Base-by-base conservation (phyloP, 2,329 filamentous ascomycete genomes). In the Fusarium oligoseptatum region DNA sequence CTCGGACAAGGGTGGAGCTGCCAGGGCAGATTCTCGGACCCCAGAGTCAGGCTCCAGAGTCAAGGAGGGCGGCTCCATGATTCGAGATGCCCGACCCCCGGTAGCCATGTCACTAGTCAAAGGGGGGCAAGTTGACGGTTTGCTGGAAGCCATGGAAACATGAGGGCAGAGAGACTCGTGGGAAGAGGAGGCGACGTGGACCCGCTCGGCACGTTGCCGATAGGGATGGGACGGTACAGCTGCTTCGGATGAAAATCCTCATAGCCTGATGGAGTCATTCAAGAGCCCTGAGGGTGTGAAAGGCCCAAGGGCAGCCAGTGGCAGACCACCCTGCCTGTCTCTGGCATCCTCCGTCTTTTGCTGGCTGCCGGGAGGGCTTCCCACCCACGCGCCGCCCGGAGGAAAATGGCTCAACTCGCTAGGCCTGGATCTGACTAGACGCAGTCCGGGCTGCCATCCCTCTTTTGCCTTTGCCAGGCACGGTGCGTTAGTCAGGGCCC, bases 401-500 rank as follows among this genome's bases (percentile, higher is more conserved):
- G 67, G 64, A 78, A 78, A 78, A 78, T 78, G 73, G 76, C 75
- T 78, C 76, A 77, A 77, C 60, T 64, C 37, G 62, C 68, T 75
- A 72, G 27, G 43, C 57, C 69, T 22, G 39, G 60, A 72, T 69
- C 57, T 67, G 64, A 39, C 67, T 73, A 71, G 71, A 55, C 22
- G 27, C 61, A 52, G 37, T 27, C 34, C 55, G 58, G 67, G 48
- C 37, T 57, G 64, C 70, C 70, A 70, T 22, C 56, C 57, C 52
- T 55, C 34, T 68, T 29, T 29, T 29, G 27, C 27, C 27, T 29
- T 66, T 68, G 20, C 67, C 67, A 76, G 76, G 76, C 76, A 78
- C 76, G 73, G 71, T 78, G 75, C 75, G 72, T 78, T 78, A 78
- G 76, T 76, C 76, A 75, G 73, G 76, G 76, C 76, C 76, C 60